Conservation (phyloP, 805 yeast genomes). For the Ogataea siamensis region DNA sequence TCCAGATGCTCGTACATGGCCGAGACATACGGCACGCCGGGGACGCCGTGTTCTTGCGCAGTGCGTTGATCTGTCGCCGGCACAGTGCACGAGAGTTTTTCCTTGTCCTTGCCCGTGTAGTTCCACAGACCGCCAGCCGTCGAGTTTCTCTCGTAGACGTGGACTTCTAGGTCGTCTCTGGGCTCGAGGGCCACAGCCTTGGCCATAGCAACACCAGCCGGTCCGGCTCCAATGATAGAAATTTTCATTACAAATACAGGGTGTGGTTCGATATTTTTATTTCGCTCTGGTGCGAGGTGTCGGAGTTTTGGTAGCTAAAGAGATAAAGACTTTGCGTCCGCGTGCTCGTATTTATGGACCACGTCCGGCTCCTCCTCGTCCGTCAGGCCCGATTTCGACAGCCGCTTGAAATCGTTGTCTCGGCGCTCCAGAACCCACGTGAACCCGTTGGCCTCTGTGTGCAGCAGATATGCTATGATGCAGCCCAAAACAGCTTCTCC, state of each 20-base stretch:
- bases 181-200: conserved; percentile 36
- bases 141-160: conserved; percentile 32
- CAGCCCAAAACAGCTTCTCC: conserved; percentile 18
- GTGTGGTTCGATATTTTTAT: conserved; percentile 7
- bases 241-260: conserved; percentile 16
- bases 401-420: conserved; percentile 14
- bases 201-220: conserved; percentile 35
- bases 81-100: conserved; percentile 23
- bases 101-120: conserved; percentile 30
- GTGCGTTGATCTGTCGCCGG: conserved; percentile 24
- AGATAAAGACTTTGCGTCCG: conserved; percentile 1
- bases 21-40: conserved; percentile 25
- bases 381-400: neutral
- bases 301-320: neutral
- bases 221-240: conserved; percentile 38
- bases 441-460: conserved; percentile 11
- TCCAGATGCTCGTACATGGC: conserved; percentile 37
- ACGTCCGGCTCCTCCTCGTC: conserved; percentile 1
- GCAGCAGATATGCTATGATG: conserved; percentile 15
- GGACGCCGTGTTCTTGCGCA: conserved; percentile 16
- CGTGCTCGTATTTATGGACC: neutral
- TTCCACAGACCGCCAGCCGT: conserved; percentile 36
- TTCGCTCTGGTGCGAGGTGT: conserved; percentile 6
- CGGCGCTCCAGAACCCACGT: conserved; percentile 17
- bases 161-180: conserved; percentile 20